Conservation (phyloP, 371 early-diverging fungal species). For the Apophysomyces variabilis region DNA sequence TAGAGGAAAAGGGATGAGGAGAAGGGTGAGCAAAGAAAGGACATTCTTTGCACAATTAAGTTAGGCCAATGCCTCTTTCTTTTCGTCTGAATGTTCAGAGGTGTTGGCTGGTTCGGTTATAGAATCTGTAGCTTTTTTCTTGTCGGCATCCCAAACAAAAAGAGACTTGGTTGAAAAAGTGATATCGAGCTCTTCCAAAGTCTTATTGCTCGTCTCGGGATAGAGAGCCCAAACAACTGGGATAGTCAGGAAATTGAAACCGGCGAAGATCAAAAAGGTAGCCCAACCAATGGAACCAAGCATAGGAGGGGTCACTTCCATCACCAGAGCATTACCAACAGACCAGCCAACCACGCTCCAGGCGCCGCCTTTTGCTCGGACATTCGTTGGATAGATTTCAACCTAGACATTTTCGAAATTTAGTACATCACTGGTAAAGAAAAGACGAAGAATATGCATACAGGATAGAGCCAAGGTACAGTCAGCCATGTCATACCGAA, state of each 20-base stretch:
- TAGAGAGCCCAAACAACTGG: slow-evolving; percentile 40
- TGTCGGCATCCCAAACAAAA: slow-evolving; percentile 49
- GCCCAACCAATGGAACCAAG: slow-evolving; percentile 43
- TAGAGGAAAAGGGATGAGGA: background rate
- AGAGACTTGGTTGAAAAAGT: slow-evolving; percentile 43
- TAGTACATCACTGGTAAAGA: too few species aligned
- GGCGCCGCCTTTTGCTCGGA: slow-evolving; percentile 48
- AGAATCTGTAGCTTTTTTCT: slow-evolving; percentile 15
- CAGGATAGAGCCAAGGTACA: slow-evolving; percentile 48
- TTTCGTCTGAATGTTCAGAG: background rate
- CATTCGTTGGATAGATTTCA: slow-evolving; percentile 45
- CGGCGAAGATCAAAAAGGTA: slow-evolving; percentile 46
- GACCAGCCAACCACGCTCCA: slow-evolving; percentile 54
- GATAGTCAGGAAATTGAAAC: slow-evolving; percentile 44
- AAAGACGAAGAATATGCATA: background rate
- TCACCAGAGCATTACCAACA: slow-evolving; percentile 45
- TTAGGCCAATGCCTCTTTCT: background rate
- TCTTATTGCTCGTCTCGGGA: slow-evolving; percentile 45
- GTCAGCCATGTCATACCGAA: slow-evolving; percentile 50
- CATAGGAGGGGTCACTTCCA: slow-evolving; percentile 49
- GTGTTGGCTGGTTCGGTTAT: background rate
- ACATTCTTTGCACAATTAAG: background rate
- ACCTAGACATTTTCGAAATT: background rate
- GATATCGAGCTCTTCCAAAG: slow-evolving; percentile 45
- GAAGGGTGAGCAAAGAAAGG: background rate